Conservation (phyloP, 2,329 filamentous ascomycete genomes). For the Thelonectria discophora region DNA sequence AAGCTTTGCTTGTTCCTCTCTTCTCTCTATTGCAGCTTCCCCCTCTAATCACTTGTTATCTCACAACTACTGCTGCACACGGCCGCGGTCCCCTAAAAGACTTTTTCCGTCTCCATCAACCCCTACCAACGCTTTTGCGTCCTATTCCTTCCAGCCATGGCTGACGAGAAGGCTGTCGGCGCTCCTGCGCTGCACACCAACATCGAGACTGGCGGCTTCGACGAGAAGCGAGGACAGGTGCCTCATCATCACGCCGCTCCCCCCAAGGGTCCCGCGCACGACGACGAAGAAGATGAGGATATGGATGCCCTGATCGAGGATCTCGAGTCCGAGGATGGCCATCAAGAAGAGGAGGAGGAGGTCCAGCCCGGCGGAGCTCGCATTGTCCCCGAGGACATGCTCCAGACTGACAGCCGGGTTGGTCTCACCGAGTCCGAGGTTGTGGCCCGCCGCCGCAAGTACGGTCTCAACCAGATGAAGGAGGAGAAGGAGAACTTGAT, state of each 20-base stretch:
- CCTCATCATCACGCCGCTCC: constrained; percentile 45
- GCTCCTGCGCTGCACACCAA: constrained; percentile 69
- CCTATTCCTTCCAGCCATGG: constrained; percentile 53
- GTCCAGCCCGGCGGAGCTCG: constrained; percentile 63
- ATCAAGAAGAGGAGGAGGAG: constrained; percentile 67
- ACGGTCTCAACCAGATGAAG: constrained; percentile 88
- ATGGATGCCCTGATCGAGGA: constrained; percentile 89
- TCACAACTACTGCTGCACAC: constrained; percentile 35
- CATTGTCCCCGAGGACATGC: constrained; percentile 75
- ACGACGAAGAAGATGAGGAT: constrained; percentile 80
- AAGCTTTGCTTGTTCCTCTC: constrained; percentile 39
- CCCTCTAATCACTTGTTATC: constrained; percentile 20
- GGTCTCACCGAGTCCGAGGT: constrained; percentile 81
- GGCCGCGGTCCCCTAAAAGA: constrained; percentile 33
- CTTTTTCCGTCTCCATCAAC: constrained; percentile 25
- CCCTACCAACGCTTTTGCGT: constrained; percentile 32
- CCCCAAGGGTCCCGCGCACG: constrained; percentile 57
- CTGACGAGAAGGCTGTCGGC: constrained; percentile 61
- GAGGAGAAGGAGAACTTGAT: constrained; percentile 88
- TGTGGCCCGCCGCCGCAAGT: constrained; percentile 69
- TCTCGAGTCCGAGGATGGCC: constrained; percentile 82
- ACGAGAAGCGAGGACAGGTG: constrained; percentile 65
- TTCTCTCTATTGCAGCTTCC: constrained; percentile 38
- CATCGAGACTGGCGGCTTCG: constrained; percentile 71
- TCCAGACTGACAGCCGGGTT: constrained; percentile 77